These are phyloP conservation scores for Candida mesenterica DNA, from an alignment of 1,139 yeast genomes.

Conservation along the genomic window DNA sequence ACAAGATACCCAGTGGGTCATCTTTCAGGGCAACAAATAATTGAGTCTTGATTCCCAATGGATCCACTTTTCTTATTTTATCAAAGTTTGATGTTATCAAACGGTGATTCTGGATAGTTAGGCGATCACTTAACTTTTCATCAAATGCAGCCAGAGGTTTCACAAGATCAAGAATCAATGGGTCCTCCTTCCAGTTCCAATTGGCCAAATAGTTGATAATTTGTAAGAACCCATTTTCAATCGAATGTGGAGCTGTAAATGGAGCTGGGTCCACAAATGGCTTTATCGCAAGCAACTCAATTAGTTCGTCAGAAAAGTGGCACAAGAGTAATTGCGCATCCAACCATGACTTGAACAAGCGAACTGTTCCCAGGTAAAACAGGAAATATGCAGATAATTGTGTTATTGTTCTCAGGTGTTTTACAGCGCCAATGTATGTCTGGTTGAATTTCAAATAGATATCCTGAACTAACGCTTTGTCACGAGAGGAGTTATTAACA, in stretches of 20 bases:
- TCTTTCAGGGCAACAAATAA: conserved; percentile 78
- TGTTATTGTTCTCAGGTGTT: conserved; percentile 78
- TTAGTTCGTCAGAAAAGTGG: conserved; percentile 73
- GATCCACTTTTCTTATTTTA: conserved; percentile 70
- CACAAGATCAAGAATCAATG: conserved; percentile 72
- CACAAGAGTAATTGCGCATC: conserved; percentile 64
- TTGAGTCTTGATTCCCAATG: conserved; percentile 75
- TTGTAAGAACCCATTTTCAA: conserved; percentile 77
- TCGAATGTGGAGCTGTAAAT: conserved; percentile 72
- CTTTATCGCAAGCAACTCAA: conserved; percentile 78
- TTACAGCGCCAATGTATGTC: conserved; percentile 64
- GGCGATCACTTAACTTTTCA: conserved; percentile 54
- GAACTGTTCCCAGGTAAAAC: conserved; percentile 73
- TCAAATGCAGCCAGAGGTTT: conserved; percentile 38
- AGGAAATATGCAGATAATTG: conserved; percentile 72
- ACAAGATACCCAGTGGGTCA: conserved; percentile 79
- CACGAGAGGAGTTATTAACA: conserved; percentile 56
- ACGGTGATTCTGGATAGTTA: conserved; percentile 63
- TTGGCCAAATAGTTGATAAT: conserved; percentile 65
- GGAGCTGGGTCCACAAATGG: conserved; percentile 90
- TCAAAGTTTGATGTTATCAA: conserved; percentile 62
- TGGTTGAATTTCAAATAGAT: conserved; percentile 66
- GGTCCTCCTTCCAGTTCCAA: conserved; percentile 96
- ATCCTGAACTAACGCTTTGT: conserved; percentile 58
- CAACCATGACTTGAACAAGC: conserved; percentile 87